Evolutionary conservation across 2,329 filamentous ascomycete species (phyloP), one percentile per base, ranked within the genome.

Genomic region (Penicillium janthinellum): DNA sequence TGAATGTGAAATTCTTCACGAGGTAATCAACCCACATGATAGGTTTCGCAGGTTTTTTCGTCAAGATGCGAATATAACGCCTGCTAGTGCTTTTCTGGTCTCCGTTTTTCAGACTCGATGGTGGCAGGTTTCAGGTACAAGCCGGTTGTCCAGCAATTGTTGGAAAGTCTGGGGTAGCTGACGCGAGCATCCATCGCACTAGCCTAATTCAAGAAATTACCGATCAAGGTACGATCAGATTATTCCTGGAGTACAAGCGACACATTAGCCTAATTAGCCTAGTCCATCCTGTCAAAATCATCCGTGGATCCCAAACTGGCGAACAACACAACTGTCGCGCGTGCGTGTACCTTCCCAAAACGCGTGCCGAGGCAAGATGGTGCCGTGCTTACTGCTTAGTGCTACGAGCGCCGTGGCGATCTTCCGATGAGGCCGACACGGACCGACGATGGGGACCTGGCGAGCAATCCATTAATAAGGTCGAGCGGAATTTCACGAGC

Each of bases 311-410:
- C 31, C 31, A 41, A 31, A 31, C 28, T 7, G 28, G 28, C 28
- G 1, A 31, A 31, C 5, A 31, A 7, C 7, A 4, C 28, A 31
- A 31, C 28, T 6, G 6, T 31, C 28, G 60, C 58, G 63, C 47
- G 41, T 63, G 64, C 54, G 20, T 65, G 64, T 64, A 68, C 66
- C 63, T 68, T 48, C 64, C 66, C 28, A 52, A 68, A 67, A 34
- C 6, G 58, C 38, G 5, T 12, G 41, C 42, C 15, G 54, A 44
- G 59, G 11, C 25, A 53, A 52, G 56, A 44, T n/a, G 39, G 22
- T 34, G 47, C 45, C 42, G n/a, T 20, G 20, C 20, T 20, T 20
- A 20, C 20, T 20, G 20, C 20, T 20, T 20, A 20, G 20, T 20
- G 56, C 47, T 51, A 25, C 25, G 25, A 25, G 11, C 49, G 39